Evolutionary conservation across 768 basidiomycete genomes (phyloP).

Genomic region (Pleurotus citrinopileatus): DNA sequence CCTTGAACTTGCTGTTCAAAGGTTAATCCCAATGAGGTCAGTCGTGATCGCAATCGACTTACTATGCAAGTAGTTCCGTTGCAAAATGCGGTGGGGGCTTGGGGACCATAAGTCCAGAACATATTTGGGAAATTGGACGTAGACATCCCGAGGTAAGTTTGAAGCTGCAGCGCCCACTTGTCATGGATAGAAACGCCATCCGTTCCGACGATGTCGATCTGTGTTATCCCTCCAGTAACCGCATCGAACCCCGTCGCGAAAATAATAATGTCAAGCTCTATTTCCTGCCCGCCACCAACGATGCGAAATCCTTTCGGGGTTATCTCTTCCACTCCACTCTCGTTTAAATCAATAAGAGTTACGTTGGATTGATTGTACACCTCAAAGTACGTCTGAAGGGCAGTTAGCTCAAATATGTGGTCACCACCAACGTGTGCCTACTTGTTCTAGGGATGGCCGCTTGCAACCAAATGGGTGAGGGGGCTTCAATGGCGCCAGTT

Average conservation of each 20-base stretch:
- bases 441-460: slow-evolving; percentile 19
- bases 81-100: slow-evolving; percentile 14
- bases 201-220: slow-evolving; percentile 16
- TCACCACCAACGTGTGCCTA: not conserved
- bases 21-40: not conserved
- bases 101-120: slow-evolving; percentile 17
- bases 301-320: slow-evolving; percentile 15
- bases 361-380: slow-evolving; percentile 16
- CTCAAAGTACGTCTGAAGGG: slow-evolving; percentile 9
- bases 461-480: slow-evolving; percentile 25
- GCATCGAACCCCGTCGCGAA: slow-evolving; percentile 18
- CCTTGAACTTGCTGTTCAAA: slow-evolving; percentile 17
- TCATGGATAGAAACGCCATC: slow-evolving; percentile 14
- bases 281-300: slow-evolving; percentile 8
- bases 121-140: slow-evolving; percentile 15
- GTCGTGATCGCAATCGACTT: not conserved
- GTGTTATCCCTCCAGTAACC: slow-evolving; percentile 12
- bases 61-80: slow-evolving; percentile 16
- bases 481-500: slow-evolving; percentile 19
- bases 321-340: slow-evolving; percentile 14
- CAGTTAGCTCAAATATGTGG: not conserved
- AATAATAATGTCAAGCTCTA: slow-evolving; percentile 15
- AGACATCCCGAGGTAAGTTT: slow-evolving; percentile 17
- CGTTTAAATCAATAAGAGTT: slow-evolving; percentile 14
- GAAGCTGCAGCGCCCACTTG: slow-evolving; percentile 15